phyloP scores from a whole-genome alignment of 148 eudicot genomes.

The Chenopodium quinoa region DNA sequence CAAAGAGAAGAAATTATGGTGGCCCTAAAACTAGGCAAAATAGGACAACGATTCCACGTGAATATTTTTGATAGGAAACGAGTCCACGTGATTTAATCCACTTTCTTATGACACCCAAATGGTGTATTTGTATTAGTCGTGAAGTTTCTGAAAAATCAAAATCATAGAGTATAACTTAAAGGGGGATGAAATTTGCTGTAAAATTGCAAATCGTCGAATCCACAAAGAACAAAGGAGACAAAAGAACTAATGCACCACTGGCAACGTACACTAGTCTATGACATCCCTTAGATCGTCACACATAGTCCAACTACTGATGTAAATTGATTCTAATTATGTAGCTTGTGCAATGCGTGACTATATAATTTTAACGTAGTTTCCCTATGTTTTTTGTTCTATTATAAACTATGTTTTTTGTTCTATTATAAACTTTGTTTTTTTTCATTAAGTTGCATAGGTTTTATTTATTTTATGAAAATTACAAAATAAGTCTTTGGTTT shows the following conservation, averaged over 20 bases:
- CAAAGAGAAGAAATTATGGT: slow-evolving; percentile 4
- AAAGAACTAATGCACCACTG: slow-evolving; percentile 20
- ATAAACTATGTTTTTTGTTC: too few relatives aligned
- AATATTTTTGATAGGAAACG: not conserved
- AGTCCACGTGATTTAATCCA: not conserved
- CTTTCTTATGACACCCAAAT: not conserved
- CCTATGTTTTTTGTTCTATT: too few relatives aligned
- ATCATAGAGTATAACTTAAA: not conserved
- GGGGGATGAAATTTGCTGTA: not conserved
- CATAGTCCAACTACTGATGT: not conserved
- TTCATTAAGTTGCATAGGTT: too few relatives aligned
- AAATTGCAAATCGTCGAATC: slow-evolving; percentile 7
- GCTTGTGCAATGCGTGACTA: too few relatives aligned
- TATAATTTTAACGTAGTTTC: too few relatives aligned
- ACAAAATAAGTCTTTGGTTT: too few relatives aligned
- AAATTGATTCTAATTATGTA: not conserved
- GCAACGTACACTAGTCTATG: not conserved
- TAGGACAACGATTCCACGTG: slow-evolving; percentile 13
- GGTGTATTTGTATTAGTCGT: not conserved
- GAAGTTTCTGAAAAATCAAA: slow-evolving; percentile 21
- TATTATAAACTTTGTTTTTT: too few relatives aligned
- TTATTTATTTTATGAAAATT: too few relatives aligned
- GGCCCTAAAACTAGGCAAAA: not conserved
- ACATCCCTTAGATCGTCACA: not conserved
- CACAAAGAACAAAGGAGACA: slow-evolving; percentile 11